A percentile compares a stretch with the other conserved stretches of the same genome.
phyloP scores from a whole-genome alignment of 495 filamentous ascomycete species.

The Xylaria bambusicola region DNA sequence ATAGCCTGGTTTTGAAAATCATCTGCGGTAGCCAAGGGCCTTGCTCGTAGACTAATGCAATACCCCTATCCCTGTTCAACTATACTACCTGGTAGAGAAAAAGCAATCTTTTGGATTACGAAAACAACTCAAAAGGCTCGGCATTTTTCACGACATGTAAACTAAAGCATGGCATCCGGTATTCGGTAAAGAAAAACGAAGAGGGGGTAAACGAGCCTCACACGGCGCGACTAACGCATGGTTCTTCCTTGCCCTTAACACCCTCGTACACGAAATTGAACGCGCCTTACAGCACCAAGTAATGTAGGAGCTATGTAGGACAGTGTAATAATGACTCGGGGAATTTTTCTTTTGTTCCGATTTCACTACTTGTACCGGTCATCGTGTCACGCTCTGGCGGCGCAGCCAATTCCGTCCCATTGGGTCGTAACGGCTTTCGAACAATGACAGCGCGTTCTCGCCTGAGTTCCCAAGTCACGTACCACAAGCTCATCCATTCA shows the following conservation, averaged over 20 bases:
- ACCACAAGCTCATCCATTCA: background rate
- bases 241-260: conserved; percentile 19
- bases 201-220: conserved; percentile 1
- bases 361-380: conserved; percentile 7
- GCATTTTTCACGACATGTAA: conserved; percentile 9
- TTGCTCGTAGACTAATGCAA: conserved; percentile 19
- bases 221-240: conserved; percentile 19
- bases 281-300: conserved; percentile 12
- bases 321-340: conserved; percentile 15
- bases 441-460: conserved; percentile 15
- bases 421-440: conserved; percentile 23
- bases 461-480: conserved; percentile 12
- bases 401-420: conserved; percentile 17
- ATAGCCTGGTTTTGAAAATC: conserved; percentile 10
- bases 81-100: conserved; percentile 17
- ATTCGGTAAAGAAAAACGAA: conserved; percentile 5
- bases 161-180: conserved; percentile 7
- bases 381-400: conserved; percentile 15
- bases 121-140: conserved; percentile 9
- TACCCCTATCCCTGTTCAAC: conserved; percentile 16
- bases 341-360: conserved; percentile 19
- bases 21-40: conserved; percentile 11
- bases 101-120: conserved; percentile 13
- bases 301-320: conserved; percentile 11
- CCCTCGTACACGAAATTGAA: conserved; percentile 18